These are phyloP conservation scores for Bipolaris cookei DNA, from an alignment of 2,329 filamentous ascomycete genomes.

Conservation along the genomic window DNA sequence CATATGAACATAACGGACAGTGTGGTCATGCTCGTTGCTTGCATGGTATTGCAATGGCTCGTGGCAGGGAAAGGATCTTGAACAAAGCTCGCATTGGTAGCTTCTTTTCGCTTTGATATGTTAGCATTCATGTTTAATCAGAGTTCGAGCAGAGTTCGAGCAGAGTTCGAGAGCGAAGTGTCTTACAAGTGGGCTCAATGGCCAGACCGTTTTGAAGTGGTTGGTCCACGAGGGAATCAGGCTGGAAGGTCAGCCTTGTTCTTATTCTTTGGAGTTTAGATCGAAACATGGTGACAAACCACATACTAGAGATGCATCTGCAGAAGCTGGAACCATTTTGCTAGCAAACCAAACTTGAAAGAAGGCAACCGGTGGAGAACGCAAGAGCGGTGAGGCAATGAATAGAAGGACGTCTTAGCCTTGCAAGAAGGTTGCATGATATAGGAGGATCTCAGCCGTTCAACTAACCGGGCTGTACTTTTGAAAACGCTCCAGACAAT, in stretches of 20 bases:
- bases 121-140: not conserved
- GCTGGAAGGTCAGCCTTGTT: conserved; percentile 4
- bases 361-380: conserved; percentile 5
- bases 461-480: too few relatives aligned
- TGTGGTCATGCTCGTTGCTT: not conserved
- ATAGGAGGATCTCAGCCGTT: conserved; percentile 1
- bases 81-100: not conserved
- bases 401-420: conserved; percentile 2
- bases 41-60: not conserved
- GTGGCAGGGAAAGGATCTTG: not conserved
- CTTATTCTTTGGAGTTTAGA: not conserved
- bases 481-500: too few relatives aligned
- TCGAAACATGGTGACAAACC: not conserved
- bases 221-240: not conserved
- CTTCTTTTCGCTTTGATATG: not conserved
- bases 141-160: too few relatives aligned
- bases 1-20: not conserved
- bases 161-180: not conserved
- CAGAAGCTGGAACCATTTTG: not conserved
- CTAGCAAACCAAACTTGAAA: not conserved
- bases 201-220: not conserved
- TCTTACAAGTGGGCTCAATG: not conserved
- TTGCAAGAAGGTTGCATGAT: conserved; percentile 5
- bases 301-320: not conserved
- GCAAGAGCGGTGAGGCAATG: conserved; percentile 3